Evolutionary conservation across 345 rosid species (phyloP).

Genomic region (Boechera divaricarpa): DNA sequence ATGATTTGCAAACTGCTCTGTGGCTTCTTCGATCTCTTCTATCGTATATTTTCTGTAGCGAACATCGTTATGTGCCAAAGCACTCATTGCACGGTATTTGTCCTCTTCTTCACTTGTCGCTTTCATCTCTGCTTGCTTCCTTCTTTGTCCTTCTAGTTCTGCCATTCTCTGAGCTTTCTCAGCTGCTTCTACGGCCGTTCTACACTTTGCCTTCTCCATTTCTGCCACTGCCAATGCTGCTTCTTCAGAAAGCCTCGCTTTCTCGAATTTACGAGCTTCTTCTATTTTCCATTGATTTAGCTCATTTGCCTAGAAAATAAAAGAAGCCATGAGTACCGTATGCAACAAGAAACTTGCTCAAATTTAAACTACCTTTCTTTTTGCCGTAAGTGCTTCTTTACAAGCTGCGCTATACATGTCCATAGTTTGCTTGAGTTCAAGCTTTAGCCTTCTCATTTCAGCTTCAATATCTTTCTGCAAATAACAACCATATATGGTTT

Average conservation of each 20-base stretch:
- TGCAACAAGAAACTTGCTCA: not conserved
- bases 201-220: conserved; percentile 82
- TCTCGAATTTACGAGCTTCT: conserved; percentile 67
- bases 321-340: not conserved
- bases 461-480: conserved; percentile 66
- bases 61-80: conserved; percentile 58
- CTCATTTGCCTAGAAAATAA: conserved; percentile 61
- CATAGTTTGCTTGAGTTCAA: conserved; percentile 86
- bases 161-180: conserved; percentile 73
- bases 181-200: conserved; percentile 79
- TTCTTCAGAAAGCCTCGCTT: conserved; percentile 74
- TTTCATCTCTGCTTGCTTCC: conserved; percentile 67
- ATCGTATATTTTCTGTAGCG: conserved; percentile 75
- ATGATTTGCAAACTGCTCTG: conserved; percentile 52
- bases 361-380: conserved; percentile 36
- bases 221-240: conserved; percentile 77
- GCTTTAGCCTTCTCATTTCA: conserved; percentile 84
- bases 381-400: conserved; percentile 83
- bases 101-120: conserved; percentile 65
- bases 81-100: conserved; percentile 68
- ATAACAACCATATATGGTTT: not conserved
- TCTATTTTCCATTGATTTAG: conserved; percentile 69
- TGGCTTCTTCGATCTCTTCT: conserved; percentile 78
- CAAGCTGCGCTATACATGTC: conserved; percentile 89
- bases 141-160: conserved; percentile 67